A percentile compares a stretch with the other conserved stretches of the same genome.
These are phyloP conservation scores for Diaporthe capsici DNA, from an alignment of 2,329 filamentous ascomycete species.

Conservation along the genomic window DNA sequence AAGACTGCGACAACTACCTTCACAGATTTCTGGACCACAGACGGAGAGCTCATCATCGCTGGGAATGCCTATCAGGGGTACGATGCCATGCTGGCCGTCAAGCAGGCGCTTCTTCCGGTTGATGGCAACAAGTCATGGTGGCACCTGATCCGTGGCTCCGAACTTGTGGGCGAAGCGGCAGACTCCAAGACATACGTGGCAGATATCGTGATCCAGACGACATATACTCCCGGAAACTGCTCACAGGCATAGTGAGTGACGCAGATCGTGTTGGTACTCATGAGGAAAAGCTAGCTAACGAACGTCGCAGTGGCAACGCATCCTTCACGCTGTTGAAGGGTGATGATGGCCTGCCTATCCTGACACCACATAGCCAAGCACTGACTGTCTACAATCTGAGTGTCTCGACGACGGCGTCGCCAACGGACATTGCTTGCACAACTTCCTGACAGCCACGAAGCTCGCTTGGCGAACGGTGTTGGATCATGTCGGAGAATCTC, in stretches of 20 bases:
- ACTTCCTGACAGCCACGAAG: background rate
- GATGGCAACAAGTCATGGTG: slow-evolving; percentile 42
- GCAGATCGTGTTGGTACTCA: background rate
- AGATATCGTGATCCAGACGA: slow-evolving; percentile 40
- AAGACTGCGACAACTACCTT: slow-evolving; percentile 35
- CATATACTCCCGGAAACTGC: slow-evolving; percentile 39
- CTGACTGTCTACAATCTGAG: slow-evolving; percentile 38
- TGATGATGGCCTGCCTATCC: slow-evolving; percentile 32
- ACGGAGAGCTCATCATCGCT: slow-evolving; percentile 35
- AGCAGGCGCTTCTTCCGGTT: slow-evolving; percentile 38
- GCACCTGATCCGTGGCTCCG: slow-evolving; percentile 39
- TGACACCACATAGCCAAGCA: slow-evolving; percentile 39
- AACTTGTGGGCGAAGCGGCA: slow-evolving; percentile 36
- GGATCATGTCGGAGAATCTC: background rate
- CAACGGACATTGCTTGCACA: slow-evolving; percentile 24
- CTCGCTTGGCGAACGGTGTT: no score
- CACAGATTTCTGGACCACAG: slow-evolving; percentile 36
- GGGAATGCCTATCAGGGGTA: slow-evolving; percentile 21
- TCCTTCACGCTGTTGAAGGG: slow-evolving; percentile 40
- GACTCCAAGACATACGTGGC: slow-evolving; percentile 38
- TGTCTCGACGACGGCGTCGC: slow-evolving; percentile 24
- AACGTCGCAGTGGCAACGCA: slow-evolving; percentile 34
- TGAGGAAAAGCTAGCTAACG: background rate
- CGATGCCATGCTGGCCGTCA: slow-evolving; percentile 33
- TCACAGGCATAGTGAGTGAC: slow-evolving; percentile 41